Evolutionary conservation across 2,329 filamentous ascomycete species (phyloP), one percentile per base, ranked within the genome.

Genomic region (Zymoseptoria crescenta): DNA sequence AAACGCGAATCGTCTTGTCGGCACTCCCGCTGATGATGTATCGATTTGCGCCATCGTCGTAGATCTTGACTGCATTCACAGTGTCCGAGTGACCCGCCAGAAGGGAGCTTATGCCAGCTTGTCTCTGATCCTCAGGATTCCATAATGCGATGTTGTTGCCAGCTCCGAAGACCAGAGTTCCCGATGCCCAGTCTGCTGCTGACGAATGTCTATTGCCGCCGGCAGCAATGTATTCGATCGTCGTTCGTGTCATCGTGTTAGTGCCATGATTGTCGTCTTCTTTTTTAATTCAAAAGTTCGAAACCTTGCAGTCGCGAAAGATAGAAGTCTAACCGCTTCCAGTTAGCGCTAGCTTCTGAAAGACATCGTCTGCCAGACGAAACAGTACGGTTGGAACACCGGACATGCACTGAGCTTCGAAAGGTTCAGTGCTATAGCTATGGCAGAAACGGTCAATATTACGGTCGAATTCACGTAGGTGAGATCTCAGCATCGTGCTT

Each of bases 201-300:
- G 87, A 86, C 19, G 93, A 88, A 69, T 97, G 90, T 68, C 93
- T 83, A 74, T 97, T 99, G 52, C 91, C 93, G 61, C 94, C 94
- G 63, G 87, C 85, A 52, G 90, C 87, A 65, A 94, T 79, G 67
- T 82, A 85, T 50, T 67, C 66, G 35, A 67, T 29, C 41, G 48
- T 53, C n/a, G 61, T 57, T 20, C 51, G 41, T 21, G 48, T 59
- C 58, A 59, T 59, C 45, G 50, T 16, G 13, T 2, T 41, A 10
- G 54, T 24, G 52, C n/a, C 35, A 45, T 45, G 30, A 48, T 54
- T 28, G 59, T 49, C n/a, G 29, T 55, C 49, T 48, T 55, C 49
- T 41, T 6, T 16, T 58, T n/a, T 20, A 52, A 51, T 56, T 54
- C 48, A 28, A 21, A 41, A 52, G 49, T 54, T 52, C 35, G 30